phyloP scores from a whole-genome alignment of 495 filamentous ascomycete species.

The Daldinia caldariorum region DNA sequence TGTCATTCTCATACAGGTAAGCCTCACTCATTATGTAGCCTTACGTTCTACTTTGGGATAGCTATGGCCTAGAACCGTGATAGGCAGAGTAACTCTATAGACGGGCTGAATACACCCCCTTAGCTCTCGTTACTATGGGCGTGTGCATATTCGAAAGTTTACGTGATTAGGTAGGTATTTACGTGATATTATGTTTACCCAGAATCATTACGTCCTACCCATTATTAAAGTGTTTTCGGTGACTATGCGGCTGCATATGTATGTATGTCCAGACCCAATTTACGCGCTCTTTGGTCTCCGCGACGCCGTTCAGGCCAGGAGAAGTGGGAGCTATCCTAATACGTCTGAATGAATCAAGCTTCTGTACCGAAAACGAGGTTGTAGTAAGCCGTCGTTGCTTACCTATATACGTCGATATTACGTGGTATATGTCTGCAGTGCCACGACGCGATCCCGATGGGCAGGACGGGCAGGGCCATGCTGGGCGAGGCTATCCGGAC shows the following conservation, averaged over 20 bases:
- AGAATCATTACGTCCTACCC: background rate
- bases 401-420: constrained; percentile 11
- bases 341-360: background rate
- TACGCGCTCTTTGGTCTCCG: background rate
- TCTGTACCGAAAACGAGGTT: constrained; percentile 15
- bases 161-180: background rate
- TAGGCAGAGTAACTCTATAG: background rate
- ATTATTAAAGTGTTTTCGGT: background rate
- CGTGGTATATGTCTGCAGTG: background rate
- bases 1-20: background rate
- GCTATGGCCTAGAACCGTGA: background rate
- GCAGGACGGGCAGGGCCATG: background rate
- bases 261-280: background rate
- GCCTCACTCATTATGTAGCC: background rate
- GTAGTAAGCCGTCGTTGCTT: constrained; percentile 8
- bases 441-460: constrained; percentile 29
- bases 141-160: background rate
- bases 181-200: background rate
- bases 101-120: background rate
- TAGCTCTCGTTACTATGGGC: background rate
- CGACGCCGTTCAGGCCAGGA: background rate
- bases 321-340: background rate
- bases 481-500: background rate
- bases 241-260: constrained; percentile 7
- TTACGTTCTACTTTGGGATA: background rate